These are phyloP conservation scores for Pseudonectria buxi DNA, from an alignment of 2,329 filamentous ascomycete species.

Conservation along the genomic window DNA sequence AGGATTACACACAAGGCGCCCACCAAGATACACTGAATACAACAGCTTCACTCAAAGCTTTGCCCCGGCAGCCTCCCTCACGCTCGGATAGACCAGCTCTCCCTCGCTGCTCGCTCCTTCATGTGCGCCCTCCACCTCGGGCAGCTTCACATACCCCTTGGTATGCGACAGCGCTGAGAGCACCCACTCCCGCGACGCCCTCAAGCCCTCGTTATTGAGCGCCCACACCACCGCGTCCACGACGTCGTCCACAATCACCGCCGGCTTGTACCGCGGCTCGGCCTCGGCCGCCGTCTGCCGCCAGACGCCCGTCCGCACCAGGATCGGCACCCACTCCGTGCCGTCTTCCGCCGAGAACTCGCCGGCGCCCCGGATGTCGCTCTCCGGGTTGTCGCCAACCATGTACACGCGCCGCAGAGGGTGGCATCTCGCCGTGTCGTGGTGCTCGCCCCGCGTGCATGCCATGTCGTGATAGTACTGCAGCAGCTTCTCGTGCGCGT, in stretches of 20 bases:
- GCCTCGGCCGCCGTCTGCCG: constrained; percentile 30
- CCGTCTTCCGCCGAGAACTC: constrained; percentile 59
- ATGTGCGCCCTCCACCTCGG: constrained; percentile 10
- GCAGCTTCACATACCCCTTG: constrained; percentile 20
- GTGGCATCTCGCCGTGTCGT: constrained; percentile 26
- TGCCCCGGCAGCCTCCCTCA: constrained; percentile 15
- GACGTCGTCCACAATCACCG: constrained; percentile 66
- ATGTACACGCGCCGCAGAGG: constrained; percentile 78
- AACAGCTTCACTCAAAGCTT: constrained; percentile 6
- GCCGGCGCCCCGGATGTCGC: constrained; percentile 85
- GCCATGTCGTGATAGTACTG: constrained; percentile 30
- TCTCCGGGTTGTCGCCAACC: constrained; percentile 86
- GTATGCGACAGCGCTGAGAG: constrained; percentile 21
- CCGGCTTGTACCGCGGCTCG: constrained; percentile 54
- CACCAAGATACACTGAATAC: too few relatives aligned
- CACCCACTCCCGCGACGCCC: constrained; percentile 27
- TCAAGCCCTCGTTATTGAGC: constrained; percentile 48
- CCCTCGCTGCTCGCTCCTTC: constrained; percentile 1
- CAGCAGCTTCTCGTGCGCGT: constrained; percentile 67
- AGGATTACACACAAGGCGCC: too few relatives aligned
- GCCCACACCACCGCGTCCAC: constrained; percentile 72
- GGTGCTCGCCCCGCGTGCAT: constrained; percentile 9
- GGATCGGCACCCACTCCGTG: constrained; percentile 68
- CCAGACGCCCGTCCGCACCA: constrained; percentile 79
- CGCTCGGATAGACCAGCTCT: constrained; percentile 13